These are phyloP conservation scores for Galeopsis tetrahit DNA, from an alignment of 257 asterid genomes.

Conservation along the genomic window DNA sequence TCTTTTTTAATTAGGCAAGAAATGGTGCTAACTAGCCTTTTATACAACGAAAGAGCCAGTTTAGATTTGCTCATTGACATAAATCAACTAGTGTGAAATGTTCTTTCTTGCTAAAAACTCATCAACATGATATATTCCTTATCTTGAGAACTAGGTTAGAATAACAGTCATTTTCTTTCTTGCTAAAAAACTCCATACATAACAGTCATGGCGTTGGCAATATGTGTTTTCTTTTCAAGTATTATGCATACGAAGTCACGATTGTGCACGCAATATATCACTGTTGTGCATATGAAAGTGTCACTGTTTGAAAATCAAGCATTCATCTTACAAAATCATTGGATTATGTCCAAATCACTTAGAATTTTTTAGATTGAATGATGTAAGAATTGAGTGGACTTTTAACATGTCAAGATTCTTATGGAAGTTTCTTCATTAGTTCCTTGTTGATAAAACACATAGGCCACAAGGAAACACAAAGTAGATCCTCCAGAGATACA, in stretches of 20 bases:
- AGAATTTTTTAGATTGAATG: neutral
- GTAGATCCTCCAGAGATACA: neutral
- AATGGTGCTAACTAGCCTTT: neutral
- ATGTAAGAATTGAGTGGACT: slow-evolving; percentile 5
- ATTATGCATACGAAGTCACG: too few relatives aligned
- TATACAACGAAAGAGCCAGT: neutral
- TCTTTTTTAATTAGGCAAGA: neutral
- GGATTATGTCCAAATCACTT: neutral
- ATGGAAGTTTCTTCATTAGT: neutral
- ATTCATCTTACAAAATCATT: neutral
- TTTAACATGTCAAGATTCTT: neutral
- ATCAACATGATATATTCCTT: neutral
- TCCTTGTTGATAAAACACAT: neutral
- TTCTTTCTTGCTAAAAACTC: neutral
- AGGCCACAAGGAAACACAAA: neutral
- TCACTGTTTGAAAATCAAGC: neutral
- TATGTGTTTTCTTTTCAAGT: too few relatives aligned
- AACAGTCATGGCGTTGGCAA: neutral
- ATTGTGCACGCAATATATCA: too few relatives aligned
- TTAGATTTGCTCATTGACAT: slow-evolving; percentile 3
- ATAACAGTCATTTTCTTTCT: neutral
- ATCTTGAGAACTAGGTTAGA: too few relatives aligned
- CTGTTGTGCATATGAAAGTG: too few relatives aligned
- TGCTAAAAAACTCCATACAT: neutral
- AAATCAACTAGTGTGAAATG: slow-evolving; percentile 2